Conservation (phyloP, 768 basidiomycete species). For the Boletus reticuloceps region DNA sequence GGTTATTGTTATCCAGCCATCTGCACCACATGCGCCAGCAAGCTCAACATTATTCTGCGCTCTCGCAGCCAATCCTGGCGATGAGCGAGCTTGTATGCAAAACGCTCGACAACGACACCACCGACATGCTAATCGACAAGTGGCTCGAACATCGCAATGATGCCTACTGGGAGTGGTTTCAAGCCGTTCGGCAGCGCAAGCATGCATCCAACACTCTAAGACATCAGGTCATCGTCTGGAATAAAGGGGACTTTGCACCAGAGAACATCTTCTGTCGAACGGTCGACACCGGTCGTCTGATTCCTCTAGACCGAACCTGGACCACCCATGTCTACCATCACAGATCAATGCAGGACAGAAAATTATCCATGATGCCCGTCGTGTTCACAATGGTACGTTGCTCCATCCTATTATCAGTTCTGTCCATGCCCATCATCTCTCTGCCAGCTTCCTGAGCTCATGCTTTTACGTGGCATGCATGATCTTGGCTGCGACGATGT, state of each 20-base stretch:
- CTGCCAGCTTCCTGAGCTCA: slow-evolving; percentile 68
- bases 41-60: slow-evolving; percentile 53
- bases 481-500: slow-evolving; percentile 77
- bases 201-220: slow-evolving; percentile 51
- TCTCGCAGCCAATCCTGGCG: slow-evolving; percentile 61
- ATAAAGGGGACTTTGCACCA: slow-evolving; percentile 72
- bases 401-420: neutral
- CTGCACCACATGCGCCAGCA: slow-evolving; percentile 20
- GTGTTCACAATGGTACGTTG: slow-evolving; percentile 72
- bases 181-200: slow-evolving; percentile 62
- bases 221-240: slow-evolving; percentile 49
- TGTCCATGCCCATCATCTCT: neutral
- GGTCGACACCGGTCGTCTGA: slow-evolving; percentile 73
- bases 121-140: slow-evolving; percentile 78
- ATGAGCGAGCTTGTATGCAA: slow-evolving; percentile 82
- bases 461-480: slow-evolving; percentile 80
- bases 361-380: slow-evolving; percentile 74
- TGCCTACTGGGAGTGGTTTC: slow-evolving; percentile 77
- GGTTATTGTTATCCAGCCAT: slow-evolving; percentile 11
- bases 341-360: slow-evolving; percentile 68
- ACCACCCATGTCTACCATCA: slow-evolving; percentile 81
- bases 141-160: slow-evolving; percentile 80
- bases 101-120: slow-evolving; percentile 71
- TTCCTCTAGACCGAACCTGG: slow-evolving; percentile 80
- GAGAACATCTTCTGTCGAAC: slow-evolving; percentile 81